Evolutionary conservation across 108 stramenopile species (phyloP), one percentile per base, ranked within the genome.

Genomic region (Schizochytrium sp.): DNA sequence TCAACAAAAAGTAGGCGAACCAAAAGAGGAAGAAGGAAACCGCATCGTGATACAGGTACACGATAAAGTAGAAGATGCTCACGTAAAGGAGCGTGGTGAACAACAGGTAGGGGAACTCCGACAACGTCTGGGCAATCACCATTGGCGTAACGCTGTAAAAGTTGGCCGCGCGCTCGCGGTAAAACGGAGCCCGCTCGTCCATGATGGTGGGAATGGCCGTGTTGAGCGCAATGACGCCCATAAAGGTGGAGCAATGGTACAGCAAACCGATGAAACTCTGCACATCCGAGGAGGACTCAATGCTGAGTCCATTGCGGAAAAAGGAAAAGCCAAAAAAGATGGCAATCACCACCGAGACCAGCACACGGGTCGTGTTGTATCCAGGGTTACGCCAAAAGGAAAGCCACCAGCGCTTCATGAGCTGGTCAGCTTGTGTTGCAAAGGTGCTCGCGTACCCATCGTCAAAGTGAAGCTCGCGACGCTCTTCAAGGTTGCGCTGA

Each of bases 301-400:
- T 47, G 44, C 87, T 29, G 25, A 55, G 59, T 23, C 63, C 63
- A 18, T 69, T 69, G 3, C 63, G 63, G 63, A 23, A 69, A 87
- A 60, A 92, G 5, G 60, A 55, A 45, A 91, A 87, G 44, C 92
- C 93, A 69, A 94, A 94, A 28, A 94, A 87, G 43, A 93, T 34
- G 45, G 72, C 92, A 5, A 93, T 88, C 8, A 94, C 18, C 43
- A 91, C 23, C 47, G 59, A 21, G 29, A 91, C 60, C 34, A 91
- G 5, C 29, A 91, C 28, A 45, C 93, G 91, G 44, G 89, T 60
- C 23, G 89, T 47, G 87, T 92, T 93, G 92, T 94, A 94, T 12
- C 90, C 29, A 5, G 93, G 93, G 72, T 90, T 91, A 4, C 94
- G 89, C 93, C 93, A 94, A 90, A 93, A 94, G 43, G 76, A 14